Conservation (phyloP, 768 basidiomycete genomes). For the Pulveroboletus sp. region DNA sequence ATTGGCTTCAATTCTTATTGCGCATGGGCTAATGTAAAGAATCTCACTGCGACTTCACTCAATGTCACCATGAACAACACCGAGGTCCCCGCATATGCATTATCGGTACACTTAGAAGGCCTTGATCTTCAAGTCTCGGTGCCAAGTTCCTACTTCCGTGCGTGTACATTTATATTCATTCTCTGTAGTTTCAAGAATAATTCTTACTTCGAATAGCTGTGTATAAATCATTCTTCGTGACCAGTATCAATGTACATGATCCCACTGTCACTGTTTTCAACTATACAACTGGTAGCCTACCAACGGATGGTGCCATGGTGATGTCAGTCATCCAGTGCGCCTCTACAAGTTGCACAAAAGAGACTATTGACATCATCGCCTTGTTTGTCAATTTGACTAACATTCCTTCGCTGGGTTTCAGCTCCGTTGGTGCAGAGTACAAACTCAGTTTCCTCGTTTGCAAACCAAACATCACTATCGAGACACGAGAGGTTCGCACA, state of each 20-base stretch:
- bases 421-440: constrained; percentile 12
- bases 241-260: constrained; percentile 15
- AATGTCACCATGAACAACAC: constrained; percentile 17
- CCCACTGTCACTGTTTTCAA: constrained; percentile 12
- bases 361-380: constrained; percentile 7
- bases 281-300: constrained; percentile 13
- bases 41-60: constrained; percentile 13
- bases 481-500: constrained; percentile 22
- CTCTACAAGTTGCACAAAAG: constrained; percentile 7
- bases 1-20: constrained; percentile 21
- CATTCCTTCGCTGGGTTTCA: constrained; percentile 10
- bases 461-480: constrained; percentile 21
- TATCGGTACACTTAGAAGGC: constrained; percentile 8
- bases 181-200: neutral
- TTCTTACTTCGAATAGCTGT: constrained; percentile 1
- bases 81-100: neutral
- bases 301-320: constrained; percentile 14
- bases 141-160: constrained; percentile 16
- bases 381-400: constrained; percentile 12
- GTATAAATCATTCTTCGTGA: constrained; percentile 4
- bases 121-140: constrained; percentile 11
- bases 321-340: constrained; percentile 15
- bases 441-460: constrained; percentile 22
- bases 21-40: constrained; percentile 17
- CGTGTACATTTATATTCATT: neutral